Evolutionary conservation across 2,329 filamentous ascomycete genomes (phyloP).

Genomic region (Malbranchea zuffiana): DNA sequence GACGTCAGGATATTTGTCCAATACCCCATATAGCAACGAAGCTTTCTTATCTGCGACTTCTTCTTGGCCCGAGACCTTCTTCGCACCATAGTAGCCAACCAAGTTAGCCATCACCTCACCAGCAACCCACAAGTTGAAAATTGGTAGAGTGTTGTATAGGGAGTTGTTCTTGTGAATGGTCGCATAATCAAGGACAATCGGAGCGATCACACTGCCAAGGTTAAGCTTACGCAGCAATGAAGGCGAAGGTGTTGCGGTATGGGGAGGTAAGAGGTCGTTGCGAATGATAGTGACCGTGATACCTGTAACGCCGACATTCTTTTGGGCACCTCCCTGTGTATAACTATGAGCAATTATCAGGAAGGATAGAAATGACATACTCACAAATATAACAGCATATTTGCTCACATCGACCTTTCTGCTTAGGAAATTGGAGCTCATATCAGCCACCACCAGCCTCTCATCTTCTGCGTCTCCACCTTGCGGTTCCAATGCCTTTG

Average conservation of each 20-base stretch:
- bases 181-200: slow-evolving; percentile 71
- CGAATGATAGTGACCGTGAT: slow-evolving; percentile 77
- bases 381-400: slow-evolving; percentile 74
- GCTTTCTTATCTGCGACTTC: slow-evolving; percentile 64
- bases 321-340: slow-evolving; percentile 61
- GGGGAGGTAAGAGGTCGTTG: slow-evolving; percentile 65
- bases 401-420: slow-evolving; percentile 65
- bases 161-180: slow-evolving; percentile 86
- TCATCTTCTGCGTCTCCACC: slow-evolving; percentile 48
- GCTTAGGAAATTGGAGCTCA: slow-evolving; percentile 89
- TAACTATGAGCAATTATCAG: slow-evolving; percentile 1
- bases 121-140: slow-evolving; percentile 85
- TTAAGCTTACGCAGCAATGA: slow-evolving; percentile 61
- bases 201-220: slow-evolving; percentile 53
- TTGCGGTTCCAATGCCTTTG: slow-evolving; percentile 50
- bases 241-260: slow-evolving; percentile 53
- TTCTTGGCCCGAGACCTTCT: slow-evolving; percentile 67
- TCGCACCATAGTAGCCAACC: slow-evolving; percentile 50
- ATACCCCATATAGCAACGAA: slow-evolving; percentile 58
- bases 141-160: slow-evolving; percentile 89
- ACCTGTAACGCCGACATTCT: slow-evolving; percentile 81
- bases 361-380: slow-evolving; percentile 14
- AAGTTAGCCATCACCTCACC: slow-evolving; percentile 78
- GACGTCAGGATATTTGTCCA: slow-evolving; percentile 62
- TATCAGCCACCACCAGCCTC: slow-evolving; percentile 76